Base-by-base conservation (phyloP, 1,139 yeast genomes). In the Suhomyces terraborum region DNA sequence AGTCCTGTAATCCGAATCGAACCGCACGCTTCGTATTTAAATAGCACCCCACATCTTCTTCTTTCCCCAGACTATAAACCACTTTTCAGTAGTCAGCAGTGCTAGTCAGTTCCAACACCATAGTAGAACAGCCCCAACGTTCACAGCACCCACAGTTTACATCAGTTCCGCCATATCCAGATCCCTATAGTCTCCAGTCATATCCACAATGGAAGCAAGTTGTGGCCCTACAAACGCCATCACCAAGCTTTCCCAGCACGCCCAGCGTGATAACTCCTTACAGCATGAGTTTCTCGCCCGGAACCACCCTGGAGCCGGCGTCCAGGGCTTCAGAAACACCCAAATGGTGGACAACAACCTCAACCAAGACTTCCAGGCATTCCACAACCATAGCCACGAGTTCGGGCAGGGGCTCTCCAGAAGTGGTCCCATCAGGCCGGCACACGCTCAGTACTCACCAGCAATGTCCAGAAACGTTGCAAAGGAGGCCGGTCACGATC, bases 351-450 rank as follows among this genome's bases (percentile, higher is more conserved):
- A 72, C 46, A 46, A 48, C 6, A 49, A 55, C 13, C 54, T 72
- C 35, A 69, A 70, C 44, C 54, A 52, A 10, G 73, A 71, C 21
- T 71, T 71, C 45, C 60, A 64, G 23, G 60, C 54, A 49, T 71
- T 69, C 42, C 54, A 51, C 42, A 41, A 38, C 31, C 44, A 48
- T 6, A 41, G 38, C 27, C 32, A 19, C 9, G 56, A 53, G 14
- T 58, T 61, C 48, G 63, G 60, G 12, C 47, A 36, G 28, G 41
- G 50, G 28, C 59, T 62, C 38, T 51, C 54, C 53, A 48, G 46
- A 24, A 56, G 48, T 35, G 43, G 39, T 4, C 43, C 40, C 16
- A 39, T 38, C 17, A 48, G 51, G 35, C 18, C 32, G n/a, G 27
- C 36, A 4, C 33, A 28, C 6, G 28, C 16, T 19, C 50, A 46